Base-by-base conservation (phyloP, 2,329 filamentous ascomycete species). In the Claviceps sp. region DNA sequence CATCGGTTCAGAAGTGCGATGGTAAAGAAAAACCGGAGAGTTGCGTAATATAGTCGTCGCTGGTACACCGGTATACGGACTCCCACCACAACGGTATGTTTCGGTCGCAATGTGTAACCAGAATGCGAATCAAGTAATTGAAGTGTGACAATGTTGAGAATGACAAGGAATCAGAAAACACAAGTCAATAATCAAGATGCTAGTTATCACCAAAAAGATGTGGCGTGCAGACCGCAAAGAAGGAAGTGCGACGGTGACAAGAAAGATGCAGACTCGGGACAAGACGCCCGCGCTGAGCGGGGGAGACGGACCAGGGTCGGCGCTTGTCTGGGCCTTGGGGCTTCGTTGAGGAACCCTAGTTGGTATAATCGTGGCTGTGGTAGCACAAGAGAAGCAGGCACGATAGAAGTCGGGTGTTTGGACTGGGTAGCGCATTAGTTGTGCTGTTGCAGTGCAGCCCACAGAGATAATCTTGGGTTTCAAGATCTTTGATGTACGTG, bases 51-150 rank as follows among this genome's bases (percentile, higher is more conserved):
- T 34, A 34, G 30, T 34, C 16, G 46, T 51, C 26, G 49, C 46
- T 36, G n/a, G 41, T 37, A 16, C 13, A 16, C 49, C 24, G 22
- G 24, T 36, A 16, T 20, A 41, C 14, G 49, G 48, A 48, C 44
- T 47, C 43, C 44, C 43, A 49, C 53, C 49, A 49, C 40, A 49
- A 56, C 57, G 59, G 59, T 63, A 61, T 63, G 62, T 65, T 61
- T 65, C 59, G 60, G 61, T 58, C 55, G 59, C 58, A 53, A 56
- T 43, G 54, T 56, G 55, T 54, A 57, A 53, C 52, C 52, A 53
- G 57, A 50, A 26, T 20, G 52, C 34, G 30, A 22, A 41, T 45
- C 37, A 37, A 16, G 54, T 46, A 34, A 34, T 4, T 26, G 30
- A 49, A 44, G 48, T 53, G 48, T 44, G 56, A 30, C 43, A 53